Evolutionary conservation across 2,329 filamentous ascomycete species (phyloP), one percentile per base, ranked within the genome.

Genomic region (Atkinsonella texensis): DNA sequence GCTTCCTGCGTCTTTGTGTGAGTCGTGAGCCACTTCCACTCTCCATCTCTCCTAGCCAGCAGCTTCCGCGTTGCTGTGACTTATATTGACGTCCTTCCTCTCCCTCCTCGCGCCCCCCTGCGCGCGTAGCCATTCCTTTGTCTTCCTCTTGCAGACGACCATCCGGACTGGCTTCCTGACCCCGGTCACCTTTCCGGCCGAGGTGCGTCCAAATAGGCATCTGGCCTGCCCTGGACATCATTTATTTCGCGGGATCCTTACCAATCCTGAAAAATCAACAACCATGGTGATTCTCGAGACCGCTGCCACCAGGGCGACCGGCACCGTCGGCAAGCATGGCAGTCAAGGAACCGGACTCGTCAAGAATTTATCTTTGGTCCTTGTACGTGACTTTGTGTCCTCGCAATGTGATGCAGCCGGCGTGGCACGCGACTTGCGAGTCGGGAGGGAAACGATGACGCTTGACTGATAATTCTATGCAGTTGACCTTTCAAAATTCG

Each of bases 401-500:
- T 40, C 18, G 32, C 31, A 9, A 17, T 39, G 40, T 13, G 31
- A 15, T 43, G 11, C 20, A 15, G 20, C 4, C 20, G n/a, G 28
- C 9, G 15, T 15, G 33, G 35, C 51, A 50, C 48, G 48, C 48
- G 48, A 50, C 42, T 23, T 46, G 20, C 17, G 15, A 3, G 12
- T 33, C 9, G 4, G 33, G 15, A 31, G 10, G 17, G 20, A n/a
- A 18, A 40, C 35, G 15, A 4, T 7, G 13, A 48, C 41, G 17
- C 32, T 45, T 46, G 49, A 28, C 55, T 60, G 50, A 58, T 51
- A 33, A 39, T 54, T 49, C 18, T 38, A 18, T 33, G 5, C 61
- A 90, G 87, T 76, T 91, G 62, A 88, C 83, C 31, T 81, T 69
- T 50, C 67, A 90, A 71, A 90, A 90, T 65, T 89, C 85, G 8